Evolutionary conservation across 139 green algal genomes (phyloP).

Genomic region (Parachlorella kessleri): DNA sequence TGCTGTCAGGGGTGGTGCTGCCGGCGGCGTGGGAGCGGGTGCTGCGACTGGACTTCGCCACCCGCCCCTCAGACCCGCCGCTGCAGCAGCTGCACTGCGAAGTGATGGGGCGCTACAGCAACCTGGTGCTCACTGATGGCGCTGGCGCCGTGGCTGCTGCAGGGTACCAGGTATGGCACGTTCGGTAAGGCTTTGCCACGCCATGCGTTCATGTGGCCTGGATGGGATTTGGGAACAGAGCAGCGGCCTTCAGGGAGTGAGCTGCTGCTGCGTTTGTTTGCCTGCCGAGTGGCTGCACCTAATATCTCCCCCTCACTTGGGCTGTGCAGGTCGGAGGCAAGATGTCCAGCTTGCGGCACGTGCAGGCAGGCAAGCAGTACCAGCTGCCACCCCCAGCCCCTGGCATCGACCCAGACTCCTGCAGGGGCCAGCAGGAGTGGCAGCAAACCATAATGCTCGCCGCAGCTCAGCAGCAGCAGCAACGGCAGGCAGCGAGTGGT

Average conservation of each 20-base stretch:
- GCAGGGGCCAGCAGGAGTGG: constrained; percentile 39
- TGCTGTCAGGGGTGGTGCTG: constrained; percentile 61
- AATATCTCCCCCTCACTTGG: too few species aligned
- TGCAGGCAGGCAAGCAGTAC: constrained; percentile 74
- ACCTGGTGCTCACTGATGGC: constrained; percentile 60
- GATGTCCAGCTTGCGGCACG: constrained; percentile 69
- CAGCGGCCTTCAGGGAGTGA: too few species aligned
- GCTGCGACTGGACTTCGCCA: constrained; percentile 64
- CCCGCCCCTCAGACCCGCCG: constrained; percentile 49
- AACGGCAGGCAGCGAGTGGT: not conserved
- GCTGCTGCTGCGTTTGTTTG: too few species aligned
- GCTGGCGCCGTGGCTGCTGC: constrained; percentile 42
- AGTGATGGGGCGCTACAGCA: constrained; percentile 74
- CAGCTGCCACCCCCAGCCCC: constrained; percentile 53
- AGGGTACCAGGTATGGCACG: constrained; percentile 56
- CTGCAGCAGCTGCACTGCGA: constrained; percentile 65
- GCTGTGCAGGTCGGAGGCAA: constrained; percentile 72
- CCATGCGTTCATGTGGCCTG: too few species aligned
- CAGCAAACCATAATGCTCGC: constrained; percentile 43
- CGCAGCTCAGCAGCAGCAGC: constrained; percentile 19
- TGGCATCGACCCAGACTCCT: constrained; percentile 56
- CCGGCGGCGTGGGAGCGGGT: constrained; percentile 78
- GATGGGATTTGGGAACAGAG: too few species aligned
- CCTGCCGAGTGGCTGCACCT: too few species aligned
- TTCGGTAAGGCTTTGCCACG: too few species aligned